A percentile compares a stretch with the other conserved stretches of the same genome.
phyloP scores from a whole-genome alignment of 2,329 filamentous ascomycete species.

The Neofusicoccum sp. region DNA sequence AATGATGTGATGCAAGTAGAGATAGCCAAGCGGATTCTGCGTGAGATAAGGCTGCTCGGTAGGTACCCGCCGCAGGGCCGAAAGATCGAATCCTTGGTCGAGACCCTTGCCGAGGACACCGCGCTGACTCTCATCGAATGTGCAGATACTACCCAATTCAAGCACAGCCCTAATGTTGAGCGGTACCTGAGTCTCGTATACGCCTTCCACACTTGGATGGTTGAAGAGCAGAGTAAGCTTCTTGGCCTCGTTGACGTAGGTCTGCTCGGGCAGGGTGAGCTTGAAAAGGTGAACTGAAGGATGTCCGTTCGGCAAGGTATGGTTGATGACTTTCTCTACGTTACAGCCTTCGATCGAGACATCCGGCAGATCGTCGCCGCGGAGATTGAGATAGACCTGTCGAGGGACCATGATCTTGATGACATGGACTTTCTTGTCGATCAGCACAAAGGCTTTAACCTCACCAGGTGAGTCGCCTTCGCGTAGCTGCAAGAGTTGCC shows the following conservation, averaged over 20 bases:
- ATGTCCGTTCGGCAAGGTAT: constrained; percentile 92
- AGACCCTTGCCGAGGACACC: constrained; percentile 90
- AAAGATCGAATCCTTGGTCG: constrained; percentile 89
- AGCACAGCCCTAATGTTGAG: constrained; percentile 83
- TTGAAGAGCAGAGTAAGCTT: constrained; percentile 83
- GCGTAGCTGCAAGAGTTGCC: constrained; percentile 88
- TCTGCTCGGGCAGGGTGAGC: constrained; percentile 82
- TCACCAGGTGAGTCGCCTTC: constrained; percentile 81
- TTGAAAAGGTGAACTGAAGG: constrained; percentile 93
- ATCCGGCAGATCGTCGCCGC: constrained; percentile 80
- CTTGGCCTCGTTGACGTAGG: constrained; percentile 79
- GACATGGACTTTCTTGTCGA: constrained; percentile 86
- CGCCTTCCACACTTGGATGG: constrained; percentile 91
- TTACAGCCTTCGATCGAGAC: constrained; percentile 82
- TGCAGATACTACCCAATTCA: constrained; percentile 85
- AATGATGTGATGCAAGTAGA: constrained; percentile 90
- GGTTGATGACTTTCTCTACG: constrained; percentile 89
- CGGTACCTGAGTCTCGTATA: constrained; percentile 93
- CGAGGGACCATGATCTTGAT: constrained; percentile 87
- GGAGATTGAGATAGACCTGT: constrained; percentile 88
- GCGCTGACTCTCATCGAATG: constrained; percentile 85
- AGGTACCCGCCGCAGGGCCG: constrained; percentile 66
- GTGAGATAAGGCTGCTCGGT: constrained; percentile 73
- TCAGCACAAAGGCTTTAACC: constrained; percentile 84
- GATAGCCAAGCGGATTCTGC: constrained; percentile 71